Base-by-base conservation (phyloP, 2,329 filamentous ascomycete genomes). In the Fusarium udum region DNA sequence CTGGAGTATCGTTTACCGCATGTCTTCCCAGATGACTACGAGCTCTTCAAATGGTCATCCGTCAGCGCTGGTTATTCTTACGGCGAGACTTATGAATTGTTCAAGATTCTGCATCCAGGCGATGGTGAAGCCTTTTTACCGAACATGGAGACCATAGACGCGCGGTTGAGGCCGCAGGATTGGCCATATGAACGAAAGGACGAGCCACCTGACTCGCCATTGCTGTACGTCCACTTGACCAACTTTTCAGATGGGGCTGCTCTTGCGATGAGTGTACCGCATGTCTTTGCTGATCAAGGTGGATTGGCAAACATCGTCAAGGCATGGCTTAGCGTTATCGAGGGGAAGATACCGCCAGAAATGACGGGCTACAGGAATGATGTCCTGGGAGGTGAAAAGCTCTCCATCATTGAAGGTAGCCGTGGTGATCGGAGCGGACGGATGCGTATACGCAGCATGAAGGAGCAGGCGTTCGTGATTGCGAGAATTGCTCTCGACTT, bases 141-240 rank as follows among this genome's bases (percentile, higher is more conserved):
- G 18, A 20, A 62, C 1, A 66, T 70, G 31, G 46, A 61, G 9
- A 64, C 7, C 0, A n/a, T 71, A 5, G 67, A 70, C 4, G 56
- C n/a, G 1, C 34, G 32, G 0, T 24, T 45, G 3, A 55, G 56
- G 3, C 69, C 69, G 0, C 16, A 45, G 2, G 42, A 67, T 4
- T 70, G 69, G 66, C 69, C 66, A 10, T 53, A 39, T 5, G 61
- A 70, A 14, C 66, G 37, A 14, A 71, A 70, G 14, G 26, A 70
- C 14, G 69, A 67, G 10, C 40, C 46, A 11, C 20, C 66, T 7
- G 6, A 60, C 11, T 32, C 66, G 4, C 66, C 66, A 1, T 20
- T 70, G 20, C 14, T 71, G 7, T 70, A 62, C 4, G 9, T 70
- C 6, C 69, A 71, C 14, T n/a, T 67, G 0, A 59, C 61, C 4